Evolutionary conservation across 2,329 filamentous ascomycete genomes (phyloP).

Genomic region (Phyllosticta citribraziliensis): DNA sequence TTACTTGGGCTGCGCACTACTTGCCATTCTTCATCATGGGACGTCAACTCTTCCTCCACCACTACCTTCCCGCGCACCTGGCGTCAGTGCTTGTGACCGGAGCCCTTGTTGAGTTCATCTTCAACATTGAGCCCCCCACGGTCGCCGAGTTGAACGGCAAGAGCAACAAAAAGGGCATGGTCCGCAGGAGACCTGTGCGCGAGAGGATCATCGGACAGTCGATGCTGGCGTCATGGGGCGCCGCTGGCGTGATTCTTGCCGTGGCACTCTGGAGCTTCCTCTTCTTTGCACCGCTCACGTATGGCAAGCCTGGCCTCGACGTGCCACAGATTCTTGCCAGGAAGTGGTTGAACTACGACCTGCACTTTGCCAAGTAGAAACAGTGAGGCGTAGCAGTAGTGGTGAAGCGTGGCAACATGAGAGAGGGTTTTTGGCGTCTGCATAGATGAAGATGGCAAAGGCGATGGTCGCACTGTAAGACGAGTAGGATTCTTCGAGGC

Average conservation of each 20-base stretch:
- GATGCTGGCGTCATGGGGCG: conserved; percentile 69
- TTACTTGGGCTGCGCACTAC: conserved; percentile 96
- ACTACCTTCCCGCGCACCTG: conserved; percentile 91
- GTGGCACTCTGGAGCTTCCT: conserved; percentile 69
- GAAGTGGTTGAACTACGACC: conserved; percentile 94
- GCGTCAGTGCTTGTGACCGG: conserved; percentile 85
- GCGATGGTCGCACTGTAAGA: background rate
- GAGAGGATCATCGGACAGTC: conserved; percentile 75
- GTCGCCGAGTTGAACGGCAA: conserved; percentile 25
- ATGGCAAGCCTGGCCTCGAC: conserved; percentile 80
- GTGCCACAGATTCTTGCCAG: conserved; percentile 69
- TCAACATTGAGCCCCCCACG: conserved; percentile 68
- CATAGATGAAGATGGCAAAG: background rate
- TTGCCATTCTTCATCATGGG: conserved; percentile 98
- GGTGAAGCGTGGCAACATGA: background rate
- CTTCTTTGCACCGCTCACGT: conserved; percentile 91
- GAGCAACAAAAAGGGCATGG: conserved; percentile 19
- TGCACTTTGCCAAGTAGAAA: conserved; percentile 92
- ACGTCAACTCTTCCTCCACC: conserved; percentile 93
- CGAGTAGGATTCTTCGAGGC: background rate
- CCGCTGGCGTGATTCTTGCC: conserved; percentile 57
- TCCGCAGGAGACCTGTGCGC: conserved; percentile 54
- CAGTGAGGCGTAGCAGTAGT: no score
- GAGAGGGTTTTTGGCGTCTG: background rate
- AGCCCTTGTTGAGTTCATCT: conserved; percentile 88